A percentile compares a stretch with the other conserved stretches of the same genome.
Evolutionary conservation across 148 eudicot species (phyloP).

Genomic region (Amaranthus cruentus): DNA sequence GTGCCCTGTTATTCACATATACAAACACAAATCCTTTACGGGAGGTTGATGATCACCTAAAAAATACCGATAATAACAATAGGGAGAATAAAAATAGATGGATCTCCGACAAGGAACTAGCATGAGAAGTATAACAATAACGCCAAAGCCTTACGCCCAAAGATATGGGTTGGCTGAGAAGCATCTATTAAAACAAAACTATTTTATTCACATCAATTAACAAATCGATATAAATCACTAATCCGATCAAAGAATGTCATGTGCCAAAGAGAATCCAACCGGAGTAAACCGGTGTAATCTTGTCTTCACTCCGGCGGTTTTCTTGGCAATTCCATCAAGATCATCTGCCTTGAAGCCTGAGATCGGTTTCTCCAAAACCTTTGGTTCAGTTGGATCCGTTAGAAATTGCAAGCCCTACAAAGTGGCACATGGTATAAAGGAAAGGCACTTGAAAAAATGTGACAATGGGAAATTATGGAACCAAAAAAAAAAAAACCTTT

Average conservation of each 20-base stretch:
- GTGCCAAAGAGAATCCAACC: conserved; percentile 55
- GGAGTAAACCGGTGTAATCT: conserved; percentile 70
- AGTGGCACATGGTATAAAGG: conserved; percentile 20
- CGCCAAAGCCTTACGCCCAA: no score
- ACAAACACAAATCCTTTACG: conserved; percentile 7
- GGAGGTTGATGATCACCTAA: background rate
- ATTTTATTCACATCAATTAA: conserved; percentile 1
- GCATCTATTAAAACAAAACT: conserved; percentile 8
- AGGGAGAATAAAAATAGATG: conserved; percentile 4
- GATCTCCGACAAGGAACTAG: conserved; percentile 10
- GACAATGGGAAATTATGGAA: background rate
- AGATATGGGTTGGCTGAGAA: background rate
- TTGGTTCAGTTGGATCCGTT: conserved; percentile 38
- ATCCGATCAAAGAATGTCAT: conserved; percentile 33
- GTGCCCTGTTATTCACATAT: conserved; percentile 8
- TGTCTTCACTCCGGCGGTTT: conserved; percentile 45
- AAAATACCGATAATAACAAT: background rate
- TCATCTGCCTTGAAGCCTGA: conserved; percentile 25
- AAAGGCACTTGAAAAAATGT: background rate
- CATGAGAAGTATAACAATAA: background rate
- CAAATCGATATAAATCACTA: conserved; percentile 19
- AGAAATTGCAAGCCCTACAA: conserved; percentile 77
- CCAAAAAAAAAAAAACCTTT: conserved; percentile 40
- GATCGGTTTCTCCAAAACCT: conserved; percentile 30
- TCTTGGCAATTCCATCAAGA: conserved; percentile 28